phyloP scores from a whole-genome alignment of 208 protist species.

The Acanthamoeba sp. region DNA sequence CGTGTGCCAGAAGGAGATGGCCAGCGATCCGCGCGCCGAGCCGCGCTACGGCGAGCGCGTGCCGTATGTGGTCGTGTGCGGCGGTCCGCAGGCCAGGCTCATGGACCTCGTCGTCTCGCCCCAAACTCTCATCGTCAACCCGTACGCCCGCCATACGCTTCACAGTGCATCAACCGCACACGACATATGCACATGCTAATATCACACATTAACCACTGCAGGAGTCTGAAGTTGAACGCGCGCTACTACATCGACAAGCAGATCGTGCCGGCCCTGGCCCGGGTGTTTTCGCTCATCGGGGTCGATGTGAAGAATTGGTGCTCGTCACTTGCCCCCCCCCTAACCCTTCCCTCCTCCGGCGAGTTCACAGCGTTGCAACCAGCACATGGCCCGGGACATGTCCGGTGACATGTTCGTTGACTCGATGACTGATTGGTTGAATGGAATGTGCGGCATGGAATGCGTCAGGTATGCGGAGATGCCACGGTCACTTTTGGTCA shows the following conservation, averaged over 20 bases:
- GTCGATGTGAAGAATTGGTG: conserved; percentile 84
- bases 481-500: conserved; percentile 21
- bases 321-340: not conserved
- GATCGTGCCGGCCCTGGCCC: conserved; percentile 90
- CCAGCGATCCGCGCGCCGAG: conserved; percentile 85
- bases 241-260: conserved; percentile 94
- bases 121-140: conserved; percentile 71
- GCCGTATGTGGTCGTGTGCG: conserved; percentile 90
- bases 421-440: no score
- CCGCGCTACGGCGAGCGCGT: conserved; percentile 84
- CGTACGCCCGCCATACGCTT: not conserved
- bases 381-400: no score
- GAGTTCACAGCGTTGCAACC: no score
- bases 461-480: conserved; percentile 32
- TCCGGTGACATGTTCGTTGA: no score
- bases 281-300: conserved; percentile 87
- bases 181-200: not conserved
- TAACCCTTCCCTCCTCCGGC: not conserved
- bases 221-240: conserved; percentile 79
- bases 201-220: not conserved
- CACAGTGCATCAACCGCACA: not conserved
- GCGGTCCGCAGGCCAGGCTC: conserved; percentile 83
- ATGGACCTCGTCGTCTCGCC: conserved; percentile 89
- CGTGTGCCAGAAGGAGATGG: conserved; percentile 79
- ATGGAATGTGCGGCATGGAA: no score